Conservation (phyloP, 257 asterid species). For the Solanum bulbocastanum region DNA sequence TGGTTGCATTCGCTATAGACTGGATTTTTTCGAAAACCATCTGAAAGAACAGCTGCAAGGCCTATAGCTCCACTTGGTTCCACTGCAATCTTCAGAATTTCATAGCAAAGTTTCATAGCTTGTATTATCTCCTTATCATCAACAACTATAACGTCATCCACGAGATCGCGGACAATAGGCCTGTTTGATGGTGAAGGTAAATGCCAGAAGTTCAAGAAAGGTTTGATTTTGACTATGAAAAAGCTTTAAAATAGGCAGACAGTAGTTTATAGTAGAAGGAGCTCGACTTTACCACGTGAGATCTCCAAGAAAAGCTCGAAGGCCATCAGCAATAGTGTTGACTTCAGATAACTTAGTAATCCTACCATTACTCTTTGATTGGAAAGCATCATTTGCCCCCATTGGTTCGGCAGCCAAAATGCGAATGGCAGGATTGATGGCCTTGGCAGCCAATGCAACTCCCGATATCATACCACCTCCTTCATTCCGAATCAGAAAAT, state of each 20-base stretch:
- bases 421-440: slow-evolving; percentile 60
- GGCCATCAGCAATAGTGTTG: slow-evolving; percentile 86
- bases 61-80: slow-evolving; percentile 97
- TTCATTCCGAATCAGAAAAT: slow-evolving; percentile 8
- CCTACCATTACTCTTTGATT: slow-evolving; percentile 47
- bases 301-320: slow-evolving; percentile 76
- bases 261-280: not conserved
- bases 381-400: slow-evolving; percentile 89
- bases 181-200: slow-evolving; percentile 19
- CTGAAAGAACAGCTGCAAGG: slow-evolving; percentile 71
- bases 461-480: slow-evolving; percentile 95
- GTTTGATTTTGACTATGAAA: not conserved
- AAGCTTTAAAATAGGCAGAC: not conserved
- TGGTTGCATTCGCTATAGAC: slow-evolving; percentile 42
- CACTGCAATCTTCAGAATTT: slow-evolving; percentile 70
- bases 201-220: not conserved
- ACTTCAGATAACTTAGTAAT: slow-evolving; percentile 58
- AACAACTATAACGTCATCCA: slow-evolving; percentile 58
- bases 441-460: slow-evolving; percentile 78
- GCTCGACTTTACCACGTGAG: slow-evolving; percentile 58
- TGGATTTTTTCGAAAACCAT: slow-evolving; percentile 38
- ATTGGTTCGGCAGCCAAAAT: slow-evolving; percentile 82
- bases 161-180: slow-evolving; percentile 91
- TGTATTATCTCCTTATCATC: slow-evolving; percentile 66
- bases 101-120: slow-evolving; percentile 69